Base-by-base conservation (phyloP, 1,284 basidiomycete genomes). In the Farysia itapuensis region DNA sequence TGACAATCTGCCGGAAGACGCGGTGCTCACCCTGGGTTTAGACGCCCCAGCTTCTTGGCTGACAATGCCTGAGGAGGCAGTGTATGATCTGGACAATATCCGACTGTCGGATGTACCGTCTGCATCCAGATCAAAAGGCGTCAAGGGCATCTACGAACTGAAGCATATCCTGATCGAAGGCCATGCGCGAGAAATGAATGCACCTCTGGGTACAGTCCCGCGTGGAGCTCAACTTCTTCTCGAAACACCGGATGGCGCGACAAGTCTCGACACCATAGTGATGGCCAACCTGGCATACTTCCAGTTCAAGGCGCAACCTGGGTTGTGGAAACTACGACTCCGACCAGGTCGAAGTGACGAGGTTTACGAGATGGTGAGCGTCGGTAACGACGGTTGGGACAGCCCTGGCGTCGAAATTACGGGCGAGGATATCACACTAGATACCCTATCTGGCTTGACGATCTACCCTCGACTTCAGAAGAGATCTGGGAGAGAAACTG, bases 261-360 rank as follows among this genome's bases (percentile, higher is more conserved):
- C 44, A 21, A 46, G 40, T n/a, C 45, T 72, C 26, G 72, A 75
- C 25, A 79, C 78, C 25, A 79, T 79, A 54, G 87, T 97, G 34
- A 90, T 96, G 66, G 91, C 89, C 5, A 98, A 97, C 73, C 80
- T 97, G 8, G 95, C 94, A 3, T 98, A 98, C 78, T 81, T 96
- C 56, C 95, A 98, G 77, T 92, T 98, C 81, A 91, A 90, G 72
- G 88, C 89, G 2, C 86, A 83, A 37, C 94, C 94, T 0, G 94
- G 94, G 2, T 84, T 89, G 0, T 95, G 89, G 80, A 80, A 82
- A 36, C 81, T 97, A 2, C 84, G 86, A 42, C 91, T 97, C 43
- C 83, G 93, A 4, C 82, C 84, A 11, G 92, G 92, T 0, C 81
- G 86, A 5, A 90, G 90, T 4, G 80, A 82, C 30, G 86, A 92